These are phyloP conservation scores for Penicillium goetzii DNA, from an alignment of 495 filamentous ascomycete species.

Conservation along the genomic window DNA sequence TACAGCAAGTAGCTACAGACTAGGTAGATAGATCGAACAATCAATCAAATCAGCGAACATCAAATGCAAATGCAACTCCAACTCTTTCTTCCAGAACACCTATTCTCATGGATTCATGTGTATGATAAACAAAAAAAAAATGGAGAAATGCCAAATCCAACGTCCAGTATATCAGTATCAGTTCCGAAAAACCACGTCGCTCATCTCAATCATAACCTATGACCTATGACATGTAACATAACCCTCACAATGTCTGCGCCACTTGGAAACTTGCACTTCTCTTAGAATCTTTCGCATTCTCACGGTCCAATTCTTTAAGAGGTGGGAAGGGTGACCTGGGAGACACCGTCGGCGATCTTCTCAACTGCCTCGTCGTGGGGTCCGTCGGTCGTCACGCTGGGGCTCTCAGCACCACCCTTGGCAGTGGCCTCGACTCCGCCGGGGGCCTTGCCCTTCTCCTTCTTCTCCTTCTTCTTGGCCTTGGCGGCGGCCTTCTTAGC, in stretches of 20 bases:
- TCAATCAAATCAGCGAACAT: slow-evolving; percentile 2
- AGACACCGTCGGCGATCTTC: slow-evolving; percentile 46
- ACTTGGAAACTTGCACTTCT: slow-evolving; percentile 1
- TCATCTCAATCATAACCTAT: slow-evolving; percentile 12
- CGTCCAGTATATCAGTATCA: slow-evolving; percentile 21
- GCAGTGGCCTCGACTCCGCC: slow-evolving; percentile 39
- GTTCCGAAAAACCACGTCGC: slow-evolving; percentile 18
- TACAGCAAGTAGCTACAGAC: neutral
- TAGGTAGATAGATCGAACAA: slow-evolving; percentile 3
- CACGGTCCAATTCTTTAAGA: slow-evolving; percentile 24
- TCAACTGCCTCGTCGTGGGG: slow-evolving; percentile 40
- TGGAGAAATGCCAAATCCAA: slow-evolving; percentile 15
- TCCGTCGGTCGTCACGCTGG: slow-evolving; percentile 29
- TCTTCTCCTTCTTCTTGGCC: slow-evolving; percentile 62
- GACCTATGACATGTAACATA: slow-evolving; percentile 5
- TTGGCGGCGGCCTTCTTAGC: slow-evolving; percentile 59
- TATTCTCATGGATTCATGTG: slow-evolving; percentile 22
- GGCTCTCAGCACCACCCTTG: slow-evolving; percentile 40
- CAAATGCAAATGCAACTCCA: slow-evolving; percentile 20
- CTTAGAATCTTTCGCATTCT: slow-evolving; percentile 2
- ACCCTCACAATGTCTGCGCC: slow-evolving; percentile 11
- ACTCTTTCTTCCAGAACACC: slow-evolving; percentile 19
- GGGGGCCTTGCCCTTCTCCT: slow-evolving; percentile 47
- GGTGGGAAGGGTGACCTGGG: slow-evolving; percentile 46
- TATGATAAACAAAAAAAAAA: slow-evolving; percentile 15